These are phyloP conservation scores for Pyropia yezoensis DNA, from an alignment of 23 red algal genomes.

Conservation along the genomic window DNA sequence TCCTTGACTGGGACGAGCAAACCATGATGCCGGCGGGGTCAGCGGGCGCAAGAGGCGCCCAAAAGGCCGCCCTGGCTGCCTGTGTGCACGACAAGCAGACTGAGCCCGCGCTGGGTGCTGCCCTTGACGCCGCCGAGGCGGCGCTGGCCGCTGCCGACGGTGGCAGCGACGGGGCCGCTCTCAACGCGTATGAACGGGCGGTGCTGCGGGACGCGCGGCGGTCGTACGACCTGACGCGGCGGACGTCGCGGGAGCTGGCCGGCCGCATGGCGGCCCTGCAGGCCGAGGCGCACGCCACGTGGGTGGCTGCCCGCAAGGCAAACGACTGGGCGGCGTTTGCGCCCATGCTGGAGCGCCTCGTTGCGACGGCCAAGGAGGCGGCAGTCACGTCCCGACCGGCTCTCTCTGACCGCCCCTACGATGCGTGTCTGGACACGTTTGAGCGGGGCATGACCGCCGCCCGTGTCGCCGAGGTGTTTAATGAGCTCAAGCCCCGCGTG, in stretches of 20 bases:
- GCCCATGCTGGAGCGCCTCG: slow-evolving; percentile 10
- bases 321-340: slow-evolving; percentile 27
- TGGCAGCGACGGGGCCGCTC: not conserved
- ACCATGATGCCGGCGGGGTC: slow-evolving; percentile 54
- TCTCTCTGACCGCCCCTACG: slow-evolving; percentile 10
- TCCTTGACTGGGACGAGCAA: slow-evolving; percentile 67
- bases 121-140: not conserved
- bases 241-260: slow-evolving; percentile 18
- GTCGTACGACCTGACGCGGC: slow-evolving; percentile 1
- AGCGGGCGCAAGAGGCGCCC: slow-evolving; percentile 14
- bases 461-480: slow-evolving; percentile 51
- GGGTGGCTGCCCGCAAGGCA: slow-evolving; percentile 34
- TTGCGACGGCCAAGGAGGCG: slow-evolving; percentile 12
- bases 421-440: slow-evolving; percentile 52
- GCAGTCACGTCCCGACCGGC: slow-evolving; percentile 17
- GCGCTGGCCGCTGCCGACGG: slow-evolving; percentile 13
- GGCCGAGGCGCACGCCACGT: slow-evolving; percentile 11
- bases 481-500: slow-evolving; percentile 12
- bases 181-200: slow-evolving; percentile 21
- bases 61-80: slow-evolving; percentile 49
- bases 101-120: not conserved
- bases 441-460: slow-evolving; percentile 64
- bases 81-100: slow-evolving; percentile 39
- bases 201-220: slow-evolving; percentile 42
- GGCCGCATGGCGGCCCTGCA: slow-evolving; percentile 12